These are phyloP conservation scores for Calonectria multiphialidica DNA, from an alignment of 2,329 filamentous ascomycete species.

Conservation along the genomic window DNA sequence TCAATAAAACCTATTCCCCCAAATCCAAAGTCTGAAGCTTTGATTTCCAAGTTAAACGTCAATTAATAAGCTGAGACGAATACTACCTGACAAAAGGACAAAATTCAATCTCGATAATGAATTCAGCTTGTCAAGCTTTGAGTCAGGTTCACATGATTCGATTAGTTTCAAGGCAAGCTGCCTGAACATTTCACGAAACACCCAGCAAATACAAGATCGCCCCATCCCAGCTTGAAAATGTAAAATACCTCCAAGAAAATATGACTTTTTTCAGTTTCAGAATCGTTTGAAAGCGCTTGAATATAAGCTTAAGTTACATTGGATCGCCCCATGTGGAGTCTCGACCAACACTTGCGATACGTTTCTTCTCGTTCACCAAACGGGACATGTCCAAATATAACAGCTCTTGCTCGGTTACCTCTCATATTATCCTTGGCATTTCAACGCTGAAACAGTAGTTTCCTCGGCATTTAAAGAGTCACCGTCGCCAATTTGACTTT, in stretches of 20 bases:
- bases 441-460: not conserved
- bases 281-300: constrained; percentile 29
- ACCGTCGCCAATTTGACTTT: not conserved
- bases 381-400: not conserved
- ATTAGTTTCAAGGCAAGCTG: not conserved
- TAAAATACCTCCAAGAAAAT: constrained; percentile 9
- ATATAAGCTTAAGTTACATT: constrained; percentile 23
- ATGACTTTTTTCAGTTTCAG: constrained; percentile 7
- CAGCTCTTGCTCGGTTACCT: not conserved
- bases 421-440: not conserved
- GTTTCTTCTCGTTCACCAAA: not conserved
- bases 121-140: constrained; percentile 1
- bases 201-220: constrained; percentile 1
- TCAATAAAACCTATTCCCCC: not conserved
- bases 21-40: not conserved
- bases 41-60: not conserved
- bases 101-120: constrained; percentile 2
- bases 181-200: not conserved
- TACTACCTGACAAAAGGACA: not conserved
- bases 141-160: not conserved
- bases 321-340: not conserved
- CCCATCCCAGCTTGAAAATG: constrained; percentile 18
- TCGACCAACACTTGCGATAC: too few relatives aligned
- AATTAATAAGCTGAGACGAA: not conserved
- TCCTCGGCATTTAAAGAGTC: not conserved